Base-by-base conservation (phyloP, 2,329 filamentous ascomycete species). In the Alternaria brassicicola region DNA sequence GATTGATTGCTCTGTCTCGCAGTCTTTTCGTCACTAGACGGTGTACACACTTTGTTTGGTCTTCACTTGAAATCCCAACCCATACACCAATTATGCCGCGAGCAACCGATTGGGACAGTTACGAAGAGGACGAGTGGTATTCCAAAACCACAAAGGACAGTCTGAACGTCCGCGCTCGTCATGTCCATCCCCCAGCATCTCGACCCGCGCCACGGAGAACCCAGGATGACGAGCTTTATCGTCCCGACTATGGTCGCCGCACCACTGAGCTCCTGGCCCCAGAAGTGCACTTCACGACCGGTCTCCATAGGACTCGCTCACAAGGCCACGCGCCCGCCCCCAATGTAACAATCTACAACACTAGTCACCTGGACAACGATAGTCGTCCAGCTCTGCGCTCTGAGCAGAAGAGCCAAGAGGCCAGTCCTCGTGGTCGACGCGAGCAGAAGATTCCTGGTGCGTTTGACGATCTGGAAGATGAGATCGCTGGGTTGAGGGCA, bases 321-420 rank as follows among this genome's bases (percentile, higher is more conserved):
- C 75, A 77, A 39, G 80, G 81, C 42, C 75, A 79, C 53, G 63
- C 73, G 23, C 79, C 79, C 13, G 72, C 71, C n/a, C 80, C 80
- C 17, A 77, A 79, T 45, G 77, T 82, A 61, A 80, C 79, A 64
- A 80, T 82, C 60, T 78, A 80, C 72, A 81, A 81, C 67, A 78
- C 78, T 53, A 76, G 78, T 52, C 72, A 73, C 51, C 75, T 77
- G 61, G 71, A 78, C 61, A 74, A 73, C 52, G 74, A 76, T 41
- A 75, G 66, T 39, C 76, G 55, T 51, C 73, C 70, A 8, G 69
- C 70, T 48, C 69, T 78, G 13, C 73, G 68, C 58, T 71, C 71
- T 41, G 69, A 77, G 19, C 72, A 76, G n/a, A 61, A 57, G 33
- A 28, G 38, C 46, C 67, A 64, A 30, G 59, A 63, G 17, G 60